Conservation (phyloP, 2,329 filamentous ascomycete genomes). For the Penicillium capsulatum region DNA sequence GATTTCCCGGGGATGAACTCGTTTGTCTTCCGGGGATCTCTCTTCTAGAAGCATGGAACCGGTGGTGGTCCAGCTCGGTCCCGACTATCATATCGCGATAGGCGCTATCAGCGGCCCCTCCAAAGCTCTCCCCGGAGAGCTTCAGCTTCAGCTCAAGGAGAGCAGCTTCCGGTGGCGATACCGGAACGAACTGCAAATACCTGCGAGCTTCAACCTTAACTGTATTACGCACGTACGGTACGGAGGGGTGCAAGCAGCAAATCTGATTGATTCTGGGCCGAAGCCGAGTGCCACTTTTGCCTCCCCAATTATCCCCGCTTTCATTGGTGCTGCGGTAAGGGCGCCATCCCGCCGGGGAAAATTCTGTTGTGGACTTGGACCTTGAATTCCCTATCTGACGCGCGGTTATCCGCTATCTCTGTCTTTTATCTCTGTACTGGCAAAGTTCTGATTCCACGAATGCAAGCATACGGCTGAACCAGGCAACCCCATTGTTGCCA, state of each 20-base stretch:
- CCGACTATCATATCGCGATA: slow-evolving; percentile 11
- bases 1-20: background rate
- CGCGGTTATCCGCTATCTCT: too few relatives aligned
- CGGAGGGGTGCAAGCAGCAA: slow-evolving; percentile 24
- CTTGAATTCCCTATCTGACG: too few relatives aligned
- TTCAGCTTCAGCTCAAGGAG: slow-evolving; percentile 21
- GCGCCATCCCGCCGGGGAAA: slow-evolving; percentile 18
- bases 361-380: background rate
- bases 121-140: slow-evolving; percentile 26
- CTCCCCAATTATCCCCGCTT: slow-evolving; percentile 9
- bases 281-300: slow-evolving; percentile 8
- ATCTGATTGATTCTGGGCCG: slow-evolving; percentile 15
- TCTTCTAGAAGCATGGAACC: too few relatives aligned
- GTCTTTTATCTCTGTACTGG: slow-evolving; percentile 6
- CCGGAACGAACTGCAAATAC: background rate
- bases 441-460: slow-evolving; percentile 8
- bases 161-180: slow-evolving; percentile 25
- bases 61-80: background rate
- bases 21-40: too few relatives aligned
- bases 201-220: slow-evolving; percentile 1
- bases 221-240: slow-evolving; percentile 5
- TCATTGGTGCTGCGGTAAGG: slow-evolving; percentile 21
- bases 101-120: slow-evolving; percentile 28
- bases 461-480: slow-evolving; percentile 1
- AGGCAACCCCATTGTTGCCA: slow-evolving; percentile 15